Base-by-base conservation (phyloP, 495 filamentous ascomycete species). In the Penicillium canescens region DNA sequence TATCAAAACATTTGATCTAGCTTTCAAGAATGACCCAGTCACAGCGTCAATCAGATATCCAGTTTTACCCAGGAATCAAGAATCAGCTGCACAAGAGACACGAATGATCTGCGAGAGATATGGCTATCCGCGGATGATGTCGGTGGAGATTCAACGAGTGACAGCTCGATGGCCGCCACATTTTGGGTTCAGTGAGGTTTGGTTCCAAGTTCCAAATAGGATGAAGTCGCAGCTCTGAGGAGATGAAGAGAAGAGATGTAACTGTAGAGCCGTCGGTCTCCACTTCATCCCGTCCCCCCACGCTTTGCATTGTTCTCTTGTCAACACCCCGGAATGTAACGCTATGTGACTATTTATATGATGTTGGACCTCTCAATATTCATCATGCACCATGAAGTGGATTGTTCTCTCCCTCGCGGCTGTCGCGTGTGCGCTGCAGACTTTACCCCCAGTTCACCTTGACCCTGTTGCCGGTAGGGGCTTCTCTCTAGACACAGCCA, bases 151-250 rank as follows among this genome's bases (percentile, higher is more conserved):
- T n/a, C 56, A 60, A 20, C 40, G 46, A 16, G 53, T 63, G 5
- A 59, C 54, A 24, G 57, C 60, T 10, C 51, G 59, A 6, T 65
- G 62, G 62, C 52, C 56, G 5, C 58, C 52, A 13, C 50, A 58
- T 56, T 53, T 62, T 11, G 62, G 62, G 18, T 59, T 56, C 33
- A 48, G 54, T 13, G 38, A 65, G 39, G 48, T 58, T 1, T 65
- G 61, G 61, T 61, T 62, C 26, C 61, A 65, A 46, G 59, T 65
- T 8, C 58, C 61, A 13, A 41, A 26, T 14, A 61, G 56, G 36
- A 21, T 20, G 33, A 33, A 34, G 21, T 16, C 57, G n/a, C 53
- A 56, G 8, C 43, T 60, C 20, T 58, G 45, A 39, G 20, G 35
- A 21, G 23, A 31, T 8, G 9, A 26, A n/a, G 18, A 24, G 14